Conservation (phyloP, 2,329 filamentous ascomycete species). For the Mycosphaerella sp. region DNA sequence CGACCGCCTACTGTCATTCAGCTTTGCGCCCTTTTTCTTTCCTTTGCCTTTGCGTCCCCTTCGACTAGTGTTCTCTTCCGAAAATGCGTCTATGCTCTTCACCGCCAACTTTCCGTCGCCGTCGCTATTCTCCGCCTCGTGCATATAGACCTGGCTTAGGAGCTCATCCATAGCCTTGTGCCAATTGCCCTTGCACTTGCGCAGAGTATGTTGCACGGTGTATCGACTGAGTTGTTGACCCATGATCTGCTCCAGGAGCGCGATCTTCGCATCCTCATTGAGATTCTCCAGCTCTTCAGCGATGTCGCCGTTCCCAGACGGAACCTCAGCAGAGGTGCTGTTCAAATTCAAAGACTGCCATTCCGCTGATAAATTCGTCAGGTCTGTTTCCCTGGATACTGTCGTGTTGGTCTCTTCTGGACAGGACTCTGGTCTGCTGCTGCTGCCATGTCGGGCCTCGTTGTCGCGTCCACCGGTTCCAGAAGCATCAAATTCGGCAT, state of each 20-base stretch:
- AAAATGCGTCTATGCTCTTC: constrained; percentile 80
- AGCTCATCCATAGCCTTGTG: constrained; percentile 70
- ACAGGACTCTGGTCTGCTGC: constrained; percentile 30
- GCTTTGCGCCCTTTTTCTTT: constrained; percentile 33
- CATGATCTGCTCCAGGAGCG: constrained; percentile 64
- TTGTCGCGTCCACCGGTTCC: constrained; percentile 52
- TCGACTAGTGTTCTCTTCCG: constrained; percentile 47
- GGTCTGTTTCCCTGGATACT: constrained; percentile 45
- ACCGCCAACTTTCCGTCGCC: constrained; percentile 40
- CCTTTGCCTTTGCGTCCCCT: constrained; percentile 43
- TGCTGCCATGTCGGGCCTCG: constrained; percentile 12
- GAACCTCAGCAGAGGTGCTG: constrained; percentile 21
- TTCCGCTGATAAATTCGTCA: constrained; percentile 45
- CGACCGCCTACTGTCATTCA: constrained; percentile 25
- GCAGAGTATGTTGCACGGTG: constrained; percentile 60
- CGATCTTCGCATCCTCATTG: constrained; percentile 56
- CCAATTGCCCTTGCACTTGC: constrained; percentile 61
- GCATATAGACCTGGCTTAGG: constrained; percentile 70
- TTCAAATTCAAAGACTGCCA: constrained; percentile 35
- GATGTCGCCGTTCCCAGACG: constrained; percentile 19
- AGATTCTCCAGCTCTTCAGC: constrained; percentile 37
- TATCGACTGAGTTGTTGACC: constrained; percentile 55
- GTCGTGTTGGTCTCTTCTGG: constrained; percentile 35
- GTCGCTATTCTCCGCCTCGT: constrained; percentile 53
- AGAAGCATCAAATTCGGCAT: constrained; percentile 64